Base-by-base conservation (phyloP, 371 early-diverging fungal species). In the Fennellomyces sp. region DNA sequence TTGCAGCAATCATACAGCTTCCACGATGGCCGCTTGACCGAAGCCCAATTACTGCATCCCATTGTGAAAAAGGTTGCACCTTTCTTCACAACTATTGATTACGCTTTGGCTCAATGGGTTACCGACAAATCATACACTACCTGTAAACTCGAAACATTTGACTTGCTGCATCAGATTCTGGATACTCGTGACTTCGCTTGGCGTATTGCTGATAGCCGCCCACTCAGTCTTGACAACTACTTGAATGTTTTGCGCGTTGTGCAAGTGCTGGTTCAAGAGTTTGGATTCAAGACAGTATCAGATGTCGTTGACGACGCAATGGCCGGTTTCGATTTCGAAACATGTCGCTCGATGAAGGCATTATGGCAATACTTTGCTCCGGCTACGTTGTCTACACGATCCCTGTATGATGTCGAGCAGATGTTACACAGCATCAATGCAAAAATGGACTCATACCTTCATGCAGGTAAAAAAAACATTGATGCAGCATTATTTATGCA, bases 281-380 rank as follows among this genome's bases (percentile, higher is more conserved):
- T 42, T 21, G 41, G 49, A 3, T 48, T 42, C 11, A 31, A 23
- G 8, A 60, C 64, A 38, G 21, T 56, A 0, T 31, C 31, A 19
- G 56, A 21, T 5, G 52, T 42, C 2, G 65, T 79, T 15, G 69
- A 75, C 53, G 42, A 57, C n/a, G 69, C 75, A 30, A 72, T 78
- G 68, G 64, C 72, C 42, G 66, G 64, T 1, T 76, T 78, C 62
- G 78, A 79, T 47, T 72, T 76, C 21, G 69, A 72, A 13, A 74
- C 87, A 0, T 84, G 83, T 19, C 73, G 70, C 7, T 74, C 82
- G n/a, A 87, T 87, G 88, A 84, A 81, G 60, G 68, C 71, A 3
- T 68, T 88, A 5, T 88, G 88, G 88, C 78, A 80, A 56, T 72
- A 80, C 26, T 84, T 86, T 61, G 76, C 83, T 28, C 87, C 88